Base-by-base conservation (phyloP, 768 basidiomycete genomes). In the Calocybe indica region DNA sequence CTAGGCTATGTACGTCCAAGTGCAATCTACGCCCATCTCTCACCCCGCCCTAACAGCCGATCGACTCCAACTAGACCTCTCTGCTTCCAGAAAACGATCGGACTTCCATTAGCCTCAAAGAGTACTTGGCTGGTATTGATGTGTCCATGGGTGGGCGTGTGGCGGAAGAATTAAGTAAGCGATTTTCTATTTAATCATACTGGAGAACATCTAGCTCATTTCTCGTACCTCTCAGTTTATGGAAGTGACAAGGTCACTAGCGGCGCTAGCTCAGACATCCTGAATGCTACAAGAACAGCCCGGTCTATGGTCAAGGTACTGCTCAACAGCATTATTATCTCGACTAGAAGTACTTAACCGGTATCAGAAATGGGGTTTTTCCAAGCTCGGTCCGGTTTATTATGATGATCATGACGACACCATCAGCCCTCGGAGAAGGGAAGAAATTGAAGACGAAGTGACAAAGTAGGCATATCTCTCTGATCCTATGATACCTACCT, bases 111-210 rank as follows among this genome's bases (percentile, higher is more conserved):
- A 85, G 79, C 35, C 69, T 76, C 37, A 87, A 79, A 52, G 83
- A 94, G 64, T 92, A 81, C 62, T 71, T 83, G 38, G 88, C 88
- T 12, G 71, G 73, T 53, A 92, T 98, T 55, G 95, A 96, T 64
- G 93, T 96, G 15, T 82, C 80, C 31, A 87, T 97, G 77, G 95
- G 93, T 8, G 95, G 96, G 14, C 85, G 96, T 42, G 88, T 93
- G 5, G 96, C 96, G 15, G 96, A 99, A 66, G 91, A 90, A 68
- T 64, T 96, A 55, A 79, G 89, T 87, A 59, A 55, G 84, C 47
- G 42, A 41, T 46, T 7, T 32, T 9, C 13, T 29, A 49, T 32
- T 7, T 30, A 47, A 39, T 35, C 30, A 34, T 9, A 49, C 36
- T 51, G 45, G 30, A 53, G 47, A 53, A 57, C 48, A 62, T 54